Evolutionary conservation across 495 filamentous ascomycete species (phyloP), one percentile per base, ranked within the genome.

Genomic region (Penicillium paxilli): DNA sequence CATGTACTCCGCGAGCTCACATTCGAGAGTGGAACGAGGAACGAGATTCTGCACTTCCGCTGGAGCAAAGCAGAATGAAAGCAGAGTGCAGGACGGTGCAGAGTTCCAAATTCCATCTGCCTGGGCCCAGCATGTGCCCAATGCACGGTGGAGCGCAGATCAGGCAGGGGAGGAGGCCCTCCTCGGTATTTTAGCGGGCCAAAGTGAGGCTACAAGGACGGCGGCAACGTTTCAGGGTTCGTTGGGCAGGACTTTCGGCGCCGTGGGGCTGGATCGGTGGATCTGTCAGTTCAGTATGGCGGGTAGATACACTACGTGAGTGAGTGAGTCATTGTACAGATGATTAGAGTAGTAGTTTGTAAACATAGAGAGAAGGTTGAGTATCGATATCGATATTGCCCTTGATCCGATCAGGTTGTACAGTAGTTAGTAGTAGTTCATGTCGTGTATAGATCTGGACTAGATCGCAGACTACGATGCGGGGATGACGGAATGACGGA

Each of bases 121-220:
- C 14, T 16, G 35, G 35, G 16, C 16, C 35, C 35, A 38, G 35
- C 35, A 38, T 38, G 35, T 38, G 35, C 35, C 35, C 35, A 38
- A 38, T 38, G 35, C 35, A 38, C 35, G 35, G 16, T 19, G 35
- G 35, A 38, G 35, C 16, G 16, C 35, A 51, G 28, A 58, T 62
- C 59, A 62, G 59, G 59, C 55, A 58, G 40, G 59, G 56, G 49
- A 58, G 40, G 59, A 52, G 49, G 30, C 19, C 21, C 47, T 19
- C 44, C 11, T 21, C 17, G 14, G n/a, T n/a, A n/a, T n/a, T n/a
- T n/a, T n/a, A n/a, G 38, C 28, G 24, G 47, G 30, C 46, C 30
- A 61, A 58, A 62, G 59, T 62, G 59, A 62, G 59, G 59, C 59
- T 62, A 51, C 49, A 51, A 38, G 46, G n/a, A 32, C 28, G 49